These are phyloP conservation scores for Glutinoglossum americanum DNA, from an alignment of 495 filamentous ascomycete species.

Conservation along the genomic window DNA sequence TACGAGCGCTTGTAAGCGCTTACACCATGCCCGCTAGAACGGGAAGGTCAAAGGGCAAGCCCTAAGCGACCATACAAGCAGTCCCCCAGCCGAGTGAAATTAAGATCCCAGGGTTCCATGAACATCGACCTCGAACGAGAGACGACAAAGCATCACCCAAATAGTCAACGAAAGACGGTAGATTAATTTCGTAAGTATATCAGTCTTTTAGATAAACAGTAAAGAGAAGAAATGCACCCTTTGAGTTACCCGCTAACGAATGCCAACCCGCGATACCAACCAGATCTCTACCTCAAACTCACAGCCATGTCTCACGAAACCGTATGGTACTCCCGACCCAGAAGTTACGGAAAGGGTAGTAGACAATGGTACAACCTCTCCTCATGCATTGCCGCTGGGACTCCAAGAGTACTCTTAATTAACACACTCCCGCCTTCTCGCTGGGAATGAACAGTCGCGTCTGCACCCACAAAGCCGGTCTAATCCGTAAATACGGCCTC, in stretches of 20 bases:
- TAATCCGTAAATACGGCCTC: conserved; percentile 97
- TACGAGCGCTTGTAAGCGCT: background rate
- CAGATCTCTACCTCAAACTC: background rate
- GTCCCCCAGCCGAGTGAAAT: background rate
- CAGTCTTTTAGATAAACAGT: background rate
- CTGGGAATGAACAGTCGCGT: conserved; percentile 52
- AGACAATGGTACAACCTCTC: conserved; percentile 50
- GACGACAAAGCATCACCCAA: background rate
- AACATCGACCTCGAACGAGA: no score
- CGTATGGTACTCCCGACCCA: conserved; percentile 96
- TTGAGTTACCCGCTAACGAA: background rate
- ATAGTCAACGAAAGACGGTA: background rate
- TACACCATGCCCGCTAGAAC: background rate
- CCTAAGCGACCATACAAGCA: background rate
- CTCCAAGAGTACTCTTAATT: background rate
- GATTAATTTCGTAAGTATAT: background rate
- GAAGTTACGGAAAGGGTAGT: conserved; percentile 88
- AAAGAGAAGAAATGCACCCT: background rate
- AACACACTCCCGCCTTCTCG: no score
- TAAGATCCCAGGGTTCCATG: no score
- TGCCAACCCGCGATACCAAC: background rate
- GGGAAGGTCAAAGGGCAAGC: background rate
- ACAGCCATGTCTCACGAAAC: conserved; percentile 89
- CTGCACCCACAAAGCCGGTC: conserved; percentile 83
- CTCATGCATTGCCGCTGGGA: background rate